phyloP scores from a whole-genome alignment of 2,329 filamentous ascomycete species.

The Eurotiales sp. region DNA sequence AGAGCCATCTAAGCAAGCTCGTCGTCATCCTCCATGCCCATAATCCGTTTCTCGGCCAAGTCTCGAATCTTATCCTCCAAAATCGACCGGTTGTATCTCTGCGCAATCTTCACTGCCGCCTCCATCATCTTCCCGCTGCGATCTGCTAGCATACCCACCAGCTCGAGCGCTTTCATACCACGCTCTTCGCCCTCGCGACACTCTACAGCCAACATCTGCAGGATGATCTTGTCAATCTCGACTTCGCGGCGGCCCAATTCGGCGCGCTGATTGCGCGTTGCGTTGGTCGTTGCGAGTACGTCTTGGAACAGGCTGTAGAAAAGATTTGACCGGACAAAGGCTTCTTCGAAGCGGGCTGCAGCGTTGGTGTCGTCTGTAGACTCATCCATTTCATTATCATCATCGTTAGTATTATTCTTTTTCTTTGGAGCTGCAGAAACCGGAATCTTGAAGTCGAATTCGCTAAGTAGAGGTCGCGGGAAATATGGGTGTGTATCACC shows the following conservation, averaged over 20 bases:
- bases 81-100: constrained; percentile 74
- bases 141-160: constrained; percentile 82
- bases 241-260: constrained; percentile 70
- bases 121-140: constrained; percentile 84
- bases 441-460: constrained; percentile 89
- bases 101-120: constrained; percentile 83
- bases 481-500: constrained; percentile 91
- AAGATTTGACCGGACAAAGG: constrained; percentile 71
- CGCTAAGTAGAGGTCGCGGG: constrained; percentile 80
- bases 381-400: constrained; percentile 37
- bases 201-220: constrained; percentile 85
- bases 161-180: constrained; percentile 90
- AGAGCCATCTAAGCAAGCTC: constrained; percentile 31
- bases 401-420: constrained; percentile 29
- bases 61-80: constrained; percentile 89
- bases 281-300: constrained; percentile 64
- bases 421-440: constrained; percentile 55
- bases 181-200: constrained; percentile 89
- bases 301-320: constrained; percentile 72
- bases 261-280: constrained; percentile 61
- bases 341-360: constrained; percentile 64
- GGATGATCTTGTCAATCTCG: constrained; percentile 82
- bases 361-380: constrained; percentile 36
- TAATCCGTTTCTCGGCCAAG: constrained; percentile 67
- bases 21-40: constrained; percentile 55